Evolutionary conservation across 176 grass and related monocot genomes (phyloP).

Genomic region (Aegilops sharonensis): DNA sequence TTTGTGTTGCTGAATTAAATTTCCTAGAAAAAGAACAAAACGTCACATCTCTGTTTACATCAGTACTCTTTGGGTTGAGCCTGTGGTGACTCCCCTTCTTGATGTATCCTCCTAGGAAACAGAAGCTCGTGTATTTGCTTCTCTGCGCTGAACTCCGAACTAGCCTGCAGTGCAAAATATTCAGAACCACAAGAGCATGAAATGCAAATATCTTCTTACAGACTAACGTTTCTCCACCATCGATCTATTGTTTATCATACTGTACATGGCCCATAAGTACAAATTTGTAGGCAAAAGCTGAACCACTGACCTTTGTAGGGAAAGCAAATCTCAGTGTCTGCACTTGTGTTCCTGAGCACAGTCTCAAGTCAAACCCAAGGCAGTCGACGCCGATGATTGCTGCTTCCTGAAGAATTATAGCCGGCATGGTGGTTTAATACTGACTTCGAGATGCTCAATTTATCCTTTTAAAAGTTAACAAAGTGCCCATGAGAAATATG

Average conservation of each 20-base stretch:
- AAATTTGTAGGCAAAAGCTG: not conserved
- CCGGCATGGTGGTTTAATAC: not conserved
- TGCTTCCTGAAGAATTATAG: conserved; percentile 57
- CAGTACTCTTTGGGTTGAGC: conserved; percentile 60
- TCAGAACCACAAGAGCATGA: conserved; percentile 16
- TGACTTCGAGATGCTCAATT: not conserved
- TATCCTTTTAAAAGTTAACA: not conserved
- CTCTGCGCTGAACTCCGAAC: conserved; percentile 79
- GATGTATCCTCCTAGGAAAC: conserved; percentile 62
- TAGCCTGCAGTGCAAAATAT: conserved; percentile 49
- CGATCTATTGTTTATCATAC: not conserved
- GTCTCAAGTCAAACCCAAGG: conserved; percentile 86
- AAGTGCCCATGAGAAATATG: not conserved
- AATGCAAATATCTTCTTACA: not conserved
- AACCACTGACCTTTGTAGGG: conserved; percentile 45
- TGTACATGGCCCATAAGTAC: not conserved
- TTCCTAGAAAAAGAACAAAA: conserved; percentile 21
- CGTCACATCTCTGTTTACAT: conserved; percentile 22
- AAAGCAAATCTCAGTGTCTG: conserved; percentile 89
- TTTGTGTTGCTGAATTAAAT: conserved; percentile 32
- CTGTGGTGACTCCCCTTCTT: conserved; percentile 56
- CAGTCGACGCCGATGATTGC: conserved; percentile 77
- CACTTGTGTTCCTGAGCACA: conserved; percentile 84
- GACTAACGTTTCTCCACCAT: not conserved
- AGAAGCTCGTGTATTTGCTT: conserved; percentile 79